Percentiles rank a stretch among this genome's conserved stretches.
Conservation (phyloP, 208 protist species). For the Strigomonas culicis region DNA sequence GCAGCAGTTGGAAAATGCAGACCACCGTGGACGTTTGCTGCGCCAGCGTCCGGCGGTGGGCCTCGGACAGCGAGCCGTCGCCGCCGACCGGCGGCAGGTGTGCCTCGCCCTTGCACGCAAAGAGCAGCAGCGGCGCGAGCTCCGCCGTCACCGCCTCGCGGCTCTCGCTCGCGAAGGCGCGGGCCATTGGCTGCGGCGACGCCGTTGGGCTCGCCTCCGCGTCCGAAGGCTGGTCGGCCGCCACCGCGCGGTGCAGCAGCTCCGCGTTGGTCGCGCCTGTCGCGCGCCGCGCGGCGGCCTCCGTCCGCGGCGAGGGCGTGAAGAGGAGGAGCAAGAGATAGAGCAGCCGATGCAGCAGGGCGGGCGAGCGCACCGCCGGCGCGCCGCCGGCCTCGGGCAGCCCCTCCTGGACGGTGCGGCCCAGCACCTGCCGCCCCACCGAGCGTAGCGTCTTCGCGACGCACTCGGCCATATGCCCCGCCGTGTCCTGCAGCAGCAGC, state of each 20-base stretch:
- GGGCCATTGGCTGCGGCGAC: neutral
- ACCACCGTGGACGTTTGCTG: neutral
- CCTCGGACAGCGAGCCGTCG: neutral
- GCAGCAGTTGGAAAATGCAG: neutral
- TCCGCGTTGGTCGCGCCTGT: neutral
- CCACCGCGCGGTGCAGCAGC: neutral
- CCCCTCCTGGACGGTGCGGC: neutral
- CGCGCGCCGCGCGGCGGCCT: too few relatives aligned
- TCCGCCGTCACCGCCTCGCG: neutral
- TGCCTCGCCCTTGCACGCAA: neutral
- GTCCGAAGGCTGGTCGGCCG: neutral
- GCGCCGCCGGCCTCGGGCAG: neutral
- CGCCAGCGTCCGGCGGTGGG: neutral
- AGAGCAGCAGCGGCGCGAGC: neutral
- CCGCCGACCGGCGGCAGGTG: neutral
- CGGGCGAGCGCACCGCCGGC: neutral
- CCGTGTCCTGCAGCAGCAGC: neutral
- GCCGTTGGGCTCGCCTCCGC: neutral
- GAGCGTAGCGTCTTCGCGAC: neutral
- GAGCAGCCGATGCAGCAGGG: conserved; percentile 6
- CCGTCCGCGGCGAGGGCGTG: neutral
- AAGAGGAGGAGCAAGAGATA: conserved; percentile 7
- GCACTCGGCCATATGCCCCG: conserved; percentile 8
- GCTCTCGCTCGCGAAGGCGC: neutral
- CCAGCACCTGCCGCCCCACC: neutral